Evolutionary conservation across 129 eudicot genomes (phyloP).

Genomic region (Chrysanthemum lavandulifolium): DNA sequence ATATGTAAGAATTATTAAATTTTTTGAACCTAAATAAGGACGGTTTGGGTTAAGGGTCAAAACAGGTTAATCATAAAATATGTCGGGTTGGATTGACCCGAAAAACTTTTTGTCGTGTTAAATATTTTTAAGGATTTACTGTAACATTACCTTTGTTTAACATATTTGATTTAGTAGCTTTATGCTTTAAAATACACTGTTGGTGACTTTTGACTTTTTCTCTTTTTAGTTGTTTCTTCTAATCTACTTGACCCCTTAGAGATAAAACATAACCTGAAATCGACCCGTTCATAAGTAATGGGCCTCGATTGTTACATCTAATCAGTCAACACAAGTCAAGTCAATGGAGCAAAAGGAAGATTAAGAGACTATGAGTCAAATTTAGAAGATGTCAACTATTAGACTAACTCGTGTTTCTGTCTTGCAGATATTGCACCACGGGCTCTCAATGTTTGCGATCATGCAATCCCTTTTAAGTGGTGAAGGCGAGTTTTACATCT

Average conservation of each 20-base stretch:
- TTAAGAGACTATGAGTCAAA: conserved; percentile 7
- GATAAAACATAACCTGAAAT: not conserved
- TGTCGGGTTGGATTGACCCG: too few species aligned
- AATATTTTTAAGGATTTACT: too few species aligned
- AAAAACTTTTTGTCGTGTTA: too few species aligned
- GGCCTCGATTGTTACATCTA: not conserved
- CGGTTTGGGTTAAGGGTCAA: too few species aligned
- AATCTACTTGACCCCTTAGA: not conserved
- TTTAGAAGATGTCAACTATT: conserved; percentile 6
- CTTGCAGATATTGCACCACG: conserved; percentile 73
- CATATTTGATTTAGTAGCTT: not conserved
- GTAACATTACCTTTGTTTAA: not conserved
- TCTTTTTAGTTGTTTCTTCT: not conserved
- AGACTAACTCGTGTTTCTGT: conserved; percentile 2
- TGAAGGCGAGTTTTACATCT: conserved; percentile 60
- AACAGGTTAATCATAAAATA: too few species aligned
- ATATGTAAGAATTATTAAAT: conserved; percentile 62
- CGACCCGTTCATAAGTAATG: not conserved
- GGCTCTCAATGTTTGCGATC: conserved; percentile 69
- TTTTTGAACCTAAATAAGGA: not conserved
- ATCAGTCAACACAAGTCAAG: too few species aligned
- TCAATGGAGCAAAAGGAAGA: too few species aligned
- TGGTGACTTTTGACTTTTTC: not conserved
- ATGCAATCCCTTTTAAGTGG: conserved; percentile 62
- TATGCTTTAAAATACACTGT: not conserved